Conservation (phyloP, 805 yeast genomes). For the Limtongia smithiae region DNA sequence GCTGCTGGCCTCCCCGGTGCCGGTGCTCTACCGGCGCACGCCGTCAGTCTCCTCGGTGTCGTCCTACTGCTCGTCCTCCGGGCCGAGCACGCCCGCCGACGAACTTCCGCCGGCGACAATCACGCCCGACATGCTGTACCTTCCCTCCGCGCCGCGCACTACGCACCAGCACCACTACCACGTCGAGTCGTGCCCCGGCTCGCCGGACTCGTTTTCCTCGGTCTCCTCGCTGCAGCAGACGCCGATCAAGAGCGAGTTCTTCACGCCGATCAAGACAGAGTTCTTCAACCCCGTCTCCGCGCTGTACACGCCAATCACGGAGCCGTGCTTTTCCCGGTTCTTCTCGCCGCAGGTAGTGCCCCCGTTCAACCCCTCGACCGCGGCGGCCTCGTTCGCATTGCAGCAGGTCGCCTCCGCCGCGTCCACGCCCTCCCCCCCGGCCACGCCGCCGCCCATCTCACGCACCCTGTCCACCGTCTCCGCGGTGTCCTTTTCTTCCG, state of each 20-base stretch:
- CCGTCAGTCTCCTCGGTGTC: slow-evolving; percentile 6
- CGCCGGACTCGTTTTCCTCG: slow-evolving; percentile 6
- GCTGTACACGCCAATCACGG: slow-evolving; percentile 17
- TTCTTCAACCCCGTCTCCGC: slow-evolving; percentile 11
- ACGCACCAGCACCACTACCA: no score
- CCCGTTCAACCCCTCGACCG: slow-evolving; percentile 13
- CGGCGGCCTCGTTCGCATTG: slow-evolving; percentile 26
- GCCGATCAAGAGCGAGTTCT: slow-evolving; percentile 6
- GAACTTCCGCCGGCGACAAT: slow-evolving; percentile 23
- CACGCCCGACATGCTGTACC: slow-evolving; percentile 25
- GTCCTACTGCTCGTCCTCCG: slow-evolving; percentile 13
- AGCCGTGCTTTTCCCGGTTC: slow-evolving; percentile 15
- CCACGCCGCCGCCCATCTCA: slow-evolving; percentile 25
- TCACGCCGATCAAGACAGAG: slow-evolving; percentile 10
- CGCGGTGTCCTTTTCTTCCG: neutral
- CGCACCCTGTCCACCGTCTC: slow-evolving; percentile 14
- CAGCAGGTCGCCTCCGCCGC: slow-evolving; percentile 19
- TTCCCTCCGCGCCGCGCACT: slow-evolving; percentile 5
- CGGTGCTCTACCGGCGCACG: slow-evolving; percentile 16
- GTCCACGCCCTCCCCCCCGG: slow-evolving; percentile 22
- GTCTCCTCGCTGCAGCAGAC: slow-evolving; percentile 3
- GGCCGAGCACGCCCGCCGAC: slow-evolving; percentile 24
- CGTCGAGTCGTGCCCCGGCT: slow-evolving; percentile 5
- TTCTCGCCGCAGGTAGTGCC: slow-evolving; percentile 12
- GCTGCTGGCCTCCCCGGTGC: slow-evolving; percentile 18